A percentile compares a stretch with the other conserved stretches of the same genome.
Conservation (phyloP, 1,284 basidiomycete genomes). For the Filobasidium uniguttulatum region DNA sequence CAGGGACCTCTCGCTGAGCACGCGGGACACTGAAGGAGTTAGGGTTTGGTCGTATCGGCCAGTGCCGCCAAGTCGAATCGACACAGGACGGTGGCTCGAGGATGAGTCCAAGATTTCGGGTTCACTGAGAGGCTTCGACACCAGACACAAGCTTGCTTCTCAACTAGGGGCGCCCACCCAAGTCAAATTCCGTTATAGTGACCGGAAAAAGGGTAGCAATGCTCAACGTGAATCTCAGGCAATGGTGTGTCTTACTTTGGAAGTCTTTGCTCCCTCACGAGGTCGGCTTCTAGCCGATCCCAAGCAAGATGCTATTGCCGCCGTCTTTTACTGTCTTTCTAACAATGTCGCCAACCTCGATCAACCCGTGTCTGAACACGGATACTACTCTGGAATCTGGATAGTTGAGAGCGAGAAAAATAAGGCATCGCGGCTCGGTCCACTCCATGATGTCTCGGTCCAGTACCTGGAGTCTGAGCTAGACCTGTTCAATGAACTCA, state of each 20-base stretch:
- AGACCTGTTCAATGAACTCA: conserved; percentile 63
- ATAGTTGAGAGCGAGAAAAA: conserved; percentile 43
- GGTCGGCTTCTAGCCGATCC: conserved; percentile 56
- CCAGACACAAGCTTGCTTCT: conserved; percentile 24
- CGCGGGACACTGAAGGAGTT: too few relatives aligned
- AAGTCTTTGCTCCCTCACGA: conserved; percentile 62
- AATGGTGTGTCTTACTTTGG: conserved; percentile 70
- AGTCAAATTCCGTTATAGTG: conserved; percentile 49
- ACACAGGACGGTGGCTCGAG: conserved; percentile 21
- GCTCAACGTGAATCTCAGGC: conserved; percentile 50
- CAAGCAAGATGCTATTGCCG: conserved; percentile 54
- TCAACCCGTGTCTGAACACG: conserved; percentile 32
- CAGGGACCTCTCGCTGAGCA: too few relatives aligned
- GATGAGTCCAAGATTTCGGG: conserved; percentile 29
- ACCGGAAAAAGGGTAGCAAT: conserved; percentile 38
- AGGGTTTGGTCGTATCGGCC: conserved; percentile 10
- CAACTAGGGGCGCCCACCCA: conserved; percentile 63
- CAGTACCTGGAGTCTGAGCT: conserved; percentile 58
- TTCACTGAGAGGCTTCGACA: not conserved
- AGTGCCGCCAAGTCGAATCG: conserved; percentile 30
- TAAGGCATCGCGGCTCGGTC: conserved; percentile 19
- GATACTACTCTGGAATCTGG: conserved; percentile 44
- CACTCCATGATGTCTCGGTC: conserved; percentile 41
- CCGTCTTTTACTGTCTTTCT: conserved; percentile 56
- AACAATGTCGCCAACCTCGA: conserved; percentile 37